A percentile compares a stretch with the other conserved stretches of the same genome.
These are phyloP conservation scores for Aureobasidium sp. DNA, from an alignment of 2,329 filamentous ascomycete species.

Conservation along the genomic window DNA sequence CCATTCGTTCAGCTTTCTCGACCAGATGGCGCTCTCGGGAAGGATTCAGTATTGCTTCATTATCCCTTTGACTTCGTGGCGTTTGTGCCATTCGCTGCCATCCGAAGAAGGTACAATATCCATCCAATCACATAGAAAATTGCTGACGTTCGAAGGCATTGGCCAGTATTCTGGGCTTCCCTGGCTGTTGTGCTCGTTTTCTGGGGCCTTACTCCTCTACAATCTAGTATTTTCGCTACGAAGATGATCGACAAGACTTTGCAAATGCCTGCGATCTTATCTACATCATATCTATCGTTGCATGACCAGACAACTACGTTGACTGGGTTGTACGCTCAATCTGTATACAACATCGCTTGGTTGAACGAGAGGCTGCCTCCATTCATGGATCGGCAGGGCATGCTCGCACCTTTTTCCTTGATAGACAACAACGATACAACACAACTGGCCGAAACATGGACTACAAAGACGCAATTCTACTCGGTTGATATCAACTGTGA, in stretches of 20 bases:
- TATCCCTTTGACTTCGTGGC: slow-evolving; percentile 46
- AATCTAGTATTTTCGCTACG: slow-evolving; percentile 46
- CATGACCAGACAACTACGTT: slow-evolving; percentile 25
- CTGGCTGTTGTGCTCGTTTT: slow-evolving; percentile 43
- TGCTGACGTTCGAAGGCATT: slow-evolving; percentile 28
- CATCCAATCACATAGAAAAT: no score
- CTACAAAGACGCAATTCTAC: slow-evolving; percentile 24
- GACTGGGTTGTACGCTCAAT: slow-evolving; percentile 34
- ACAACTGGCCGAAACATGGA: slow-evolving; percentile 18
- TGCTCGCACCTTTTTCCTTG: slow-evolving; percentile 36
- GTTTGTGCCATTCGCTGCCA: slow-evolving; percentile 31
- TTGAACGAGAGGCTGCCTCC: slow-evolving; percentile 36
- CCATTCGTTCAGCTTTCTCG: slow-evolving; percentile 52
- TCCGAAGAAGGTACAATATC: neutral
- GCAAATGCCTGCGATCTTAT: slow-evolving; percentile 13
- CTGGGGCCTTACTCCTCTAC: slow-evolving; percentile 47
- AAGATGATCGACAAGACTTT: slow-evolving; percentile 22
- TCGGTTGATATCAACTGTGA: slow-evolving; percentile 22
- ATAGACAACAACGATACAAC: neutral
- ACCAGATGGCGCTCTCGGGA: slow-evolving; percentile 32
- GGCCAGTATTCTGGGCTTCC: slow-evolving; percentile 43
- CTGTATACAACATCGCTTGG: slow-evolving; percentile 39
- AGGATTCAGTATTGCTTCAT: slow-evolving; percentile 42
- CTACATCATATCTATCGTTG: slow-evolving; percentile 23
- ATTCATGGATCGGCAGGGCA: slow-evolving; percentile 38